Percentiles rank a stretch among this genome's conserved stretches.
Evolutionary conservation across 495 filamentous ascomycete genomes (phyloP).

Genomic region (Penicillium lividum): DNA sequence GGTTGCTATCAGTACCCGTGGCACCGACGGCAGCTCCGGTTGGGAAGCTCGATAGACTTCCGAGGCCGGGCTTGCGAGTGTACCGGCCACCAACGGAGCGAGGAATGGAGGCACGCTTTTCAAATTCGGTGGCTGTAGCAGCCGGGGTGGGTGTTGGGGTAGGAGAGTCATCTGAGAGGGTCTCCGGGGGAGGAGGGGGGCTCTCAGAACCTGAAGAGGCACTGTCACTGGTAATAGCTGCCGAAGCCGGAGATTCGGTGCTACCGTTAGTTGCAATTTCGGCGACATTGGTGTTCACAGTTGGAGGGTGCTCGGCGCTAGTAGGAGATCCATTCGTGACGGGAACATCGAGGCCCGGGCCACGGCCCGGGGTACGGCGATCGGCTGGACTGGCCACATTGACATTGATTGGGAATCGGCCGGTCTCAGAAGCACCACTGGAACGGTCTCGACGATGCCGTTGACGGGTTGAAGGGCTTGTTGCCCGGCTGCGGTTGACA

Average conservation of each 20-base stretch:
- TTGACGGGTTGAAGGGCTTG: constrained; percentile 68
- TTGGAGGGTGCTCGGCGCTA: constrained; percentile 28
- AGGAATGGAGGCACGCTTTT: constrained; percentile 50
- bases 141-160: constrained; percentile 43
- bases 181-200: constrained; percentile 35
- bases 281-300: constrained; percentile 30
- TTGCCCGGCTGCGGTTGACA: constrained; percentile 69
- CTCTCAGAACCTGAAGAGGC: constrained; percentile 36
- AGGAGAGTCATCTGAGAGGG: constrained; percentile 38
- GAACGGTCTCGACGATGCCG: constrained; percentile 75
- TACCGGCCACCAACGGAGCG: constrained; percentile 34
- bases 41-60: constrained; percentile 47
- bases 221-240: constrained; percentile 31
- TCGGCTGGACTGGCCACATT: constrained; percentile 54
- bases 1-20: constrained; percentile 43
- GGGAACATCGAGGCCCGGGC: constrained; percentile 65
- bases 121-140: constrained; percentile 30
- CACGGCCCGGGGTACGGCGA: constrained; percentile 42
- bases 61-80: constrained; percentile 43
- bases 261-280: constrained; percentile 40
- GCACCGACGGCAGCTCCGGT: constrained; percentile 26
- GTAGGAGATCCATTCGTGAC: constrained; percentile 34
- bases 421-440: constrained; percentile 69
- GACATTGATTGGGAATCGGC: constrained; percentile 78
- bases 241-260: constrained; percentile 37